Conservation (phyloP, 352 stramenopile genomes). For the Phytophthora sojae region DNA sequence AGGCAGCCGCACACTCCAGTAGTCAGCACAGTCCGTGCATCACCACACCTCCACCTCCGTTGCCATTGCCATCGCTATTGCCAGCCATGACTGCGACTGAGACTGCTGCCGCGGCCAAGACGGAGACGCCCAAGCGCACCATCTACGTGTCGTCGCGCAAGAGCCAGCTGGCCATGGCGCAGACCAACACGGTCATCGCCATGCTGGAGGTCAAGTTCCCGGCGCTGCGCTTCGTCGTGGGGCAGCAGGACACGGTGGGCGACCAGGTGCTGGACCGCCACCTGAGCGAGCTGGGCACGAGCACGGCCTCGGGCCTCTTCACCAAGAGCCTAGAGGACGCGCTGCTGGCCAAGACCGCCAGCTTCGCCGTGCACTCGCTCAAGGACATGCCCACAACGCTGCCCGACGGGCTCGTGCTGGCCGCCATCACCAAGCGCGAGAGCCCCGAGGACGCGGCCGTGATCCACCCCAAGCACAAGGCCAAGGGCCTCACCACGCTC, state of each 20-base stretch:
- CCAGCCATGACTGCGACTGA: background rate
- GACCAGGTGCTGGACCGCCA: slow-evolving; percentile 85
- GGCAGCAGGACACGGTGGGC: slow-evolving; percentile 82
- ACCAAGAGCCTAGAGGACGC: slow-evolving; percentile 91
- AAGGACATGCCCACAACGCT: slow-evolving; percentile 92
- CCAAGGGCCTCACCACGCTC: slow-evolving; percentile 62
- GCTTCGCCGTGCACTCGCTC: slow-evolving; percentile 90
- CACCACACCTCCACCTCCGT: background rate
- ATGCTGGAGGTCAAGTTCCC: slow-evolving; percentile 80
- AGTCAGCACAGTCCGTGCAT: background rate
- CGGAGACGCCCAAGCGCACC: slow-evolving; percentile 41
- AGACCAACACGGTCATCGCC: slow-evolving; percentile 86
- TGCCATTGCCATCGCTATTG: too few species aligned
- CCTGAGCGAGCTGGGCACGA: slow-evolving; percentile 76
- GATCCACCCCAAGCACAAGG: slow-evolving; percentile 87
- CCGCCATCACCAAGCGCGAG: slow-evolving; percentile 83
- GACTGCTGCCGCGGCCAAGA: background rate
- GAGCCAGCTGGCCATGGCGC: slow-evolving; percentile 88
- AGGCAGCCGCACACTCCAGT: background rate
- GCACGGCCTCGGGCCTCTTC: slow-evolving; percentile 80
- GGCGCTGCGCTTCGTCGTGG: slow-evolving; percentile 78
- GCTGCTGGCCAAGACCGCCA: slow-evolving; percentile 64
- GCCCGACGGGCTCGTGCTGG: slow-evolving; percentile 79
- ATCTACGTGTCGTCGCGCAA: slow-evolving; percentile 90
- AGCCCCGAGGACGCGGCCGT: slow-evolving; percentile 85